Evolutionary conservation across 306 rosid species (phyloP).

Genomic region (Styphnolobium japonicum): DNA sequence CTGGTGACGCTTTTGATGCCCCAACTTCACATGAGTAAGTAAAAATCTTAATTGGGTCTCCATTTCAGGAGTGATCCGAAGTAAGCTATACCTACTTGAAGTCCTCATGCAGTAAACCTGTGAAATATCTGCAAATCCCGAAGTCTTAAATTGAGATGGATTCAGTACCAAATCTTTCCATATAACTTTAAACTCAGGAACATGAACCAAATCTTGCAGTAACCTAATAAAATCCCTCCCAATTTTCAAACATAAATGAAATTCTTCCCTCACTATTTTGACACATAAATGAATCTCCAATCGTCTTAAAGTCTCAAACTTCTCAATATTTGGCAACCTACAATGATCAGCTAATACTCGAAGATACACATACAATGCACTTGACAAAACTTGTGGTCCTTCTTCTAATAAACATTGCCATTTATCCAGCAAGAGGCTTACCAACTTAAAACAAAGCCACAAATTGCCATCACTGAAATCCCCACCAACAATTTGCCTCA

Average conservation of each 20-base stretch:
- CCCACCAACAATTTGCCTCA: slow-evolving; percentile 71
- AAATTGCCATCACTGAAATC: slow-evolving; percentile 61
- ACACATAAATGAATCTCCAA: slow-evolving; percentile 70
- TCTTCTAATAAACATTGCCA: slow-evolving; percentile 53
- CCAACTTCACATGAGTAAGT: slow-evolving; percentile 70
- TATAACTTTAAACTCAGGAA: slow-evolving; percentile 58
- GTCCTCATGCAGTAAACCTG: slow-evolving; percentile 61
- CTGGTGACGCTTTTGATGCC: slow-evolving; percentile 67
- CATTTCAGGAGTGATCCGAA: slow-evolving; percentile 75
- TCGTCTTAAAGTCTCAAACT: slow-evolving; percentile 50
- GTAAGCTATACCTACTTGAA: slow-evolving; percentile 51
- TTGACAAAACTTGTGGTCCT: slow-evolving; percentile 48
- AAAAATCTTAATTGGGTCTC: slow-evolving; percentile 65
- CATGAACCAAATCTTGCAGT: slow-evolving; percentile 65
- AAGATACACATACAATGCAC: slow-evolving; percentile 64
- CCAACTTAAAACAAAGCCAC: slow-evolving; percentile 64
- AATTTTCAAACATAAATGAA: slow-evolving; percentile 60
- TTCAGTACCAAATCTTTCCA: slow-evolving; percentile 58
- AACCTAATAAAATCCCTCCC: slow-evolving; percentile 83
- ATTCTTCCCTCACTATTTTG: slow-evolving; percentile 59
- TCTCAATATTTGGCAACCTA: slow-evolving; percentile 21
- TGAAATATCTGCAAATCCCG: slow-evolving; percentile 51
- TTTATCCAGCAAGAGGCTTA: slow-evolving; percentile 42
- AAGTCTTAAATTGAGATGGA: slow-evolving; percentile 43
- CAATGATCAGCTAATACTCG: slow-evolving; percentile 71